phyloP scores from a whole-genome alignment of 805 yeast genomes.

The Spathaspora gorwiae region DNA sequence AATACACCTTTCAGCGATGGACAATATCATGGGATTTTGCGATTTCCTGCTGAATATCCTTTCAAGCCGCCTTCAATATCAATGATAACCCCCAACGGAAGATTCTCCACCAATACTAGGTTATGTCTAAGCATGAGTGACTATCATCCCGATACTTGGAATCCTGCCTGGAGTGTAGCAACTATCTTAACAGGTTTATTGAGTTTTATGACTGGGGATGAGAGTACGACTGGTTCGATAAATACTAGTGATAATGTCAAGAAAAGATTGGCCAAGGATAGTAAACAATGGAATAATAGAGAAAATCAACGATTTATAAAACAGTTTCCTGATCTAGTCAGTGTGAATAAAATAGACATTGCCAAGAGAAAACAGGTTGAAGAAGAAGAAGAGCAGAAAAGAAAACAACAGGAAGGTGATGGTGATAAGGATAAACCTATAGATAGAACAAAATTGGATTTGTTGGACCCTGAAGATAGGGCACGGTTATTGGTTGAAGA shows the following conservation, averaged over 20 bases:
- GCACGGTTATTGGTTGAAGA: constrained; percentile 31
- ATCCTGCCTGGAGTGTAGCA: constrained; percentile 92
- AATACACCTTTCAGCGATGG: constrained; percentile 83
- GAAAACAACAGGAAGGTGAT: constrained; percentile 2
- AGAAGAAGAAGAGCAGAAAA: constrained; percentile 8
- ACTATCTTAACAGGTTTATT: constrained; percentile 83
- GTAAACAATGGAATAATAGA: constrained; percentile 55
- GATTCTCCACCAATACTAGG: constrained; percentile 76
- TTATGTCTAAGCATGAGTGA: constrained; percentile 91
- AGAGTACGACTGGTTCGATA: constrained; percentile 79
- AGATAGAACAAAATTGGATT: constrained; percentile 29
- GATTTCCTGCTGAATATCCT: constrained; percentile 83
- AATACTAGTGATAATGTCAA: constrained; percentile 57
- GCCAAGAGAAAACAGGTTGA: constrained; percentile 12
- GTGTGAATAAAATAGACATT: constrained; percentile 35
- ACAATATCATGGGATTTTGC: constrained; percentile 83
- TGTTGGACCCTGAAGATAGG: constrained; percentile 65
- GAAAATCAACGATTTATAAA: constrained; percentile 53
- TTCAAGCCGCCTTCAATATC: constrained; percentile 87
- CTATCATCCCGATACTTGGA: constrained; percentile 93
- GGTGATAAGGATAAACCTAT: constrained; percentile 15
- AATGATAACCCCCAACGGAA: constrained; percentile 86
- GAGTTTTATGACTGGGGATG: constrained; percentile 89
- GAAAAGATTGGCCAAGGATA: constrained; percentile 51
- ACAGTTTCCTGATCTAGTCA: constrained; percentile 68